Percentiles rank a stretch among this genome's conserved stretches.
Conservation (phyloP, 1,139 yeast genomes). For the Scheffersomyces cryptocercus region DNA sequence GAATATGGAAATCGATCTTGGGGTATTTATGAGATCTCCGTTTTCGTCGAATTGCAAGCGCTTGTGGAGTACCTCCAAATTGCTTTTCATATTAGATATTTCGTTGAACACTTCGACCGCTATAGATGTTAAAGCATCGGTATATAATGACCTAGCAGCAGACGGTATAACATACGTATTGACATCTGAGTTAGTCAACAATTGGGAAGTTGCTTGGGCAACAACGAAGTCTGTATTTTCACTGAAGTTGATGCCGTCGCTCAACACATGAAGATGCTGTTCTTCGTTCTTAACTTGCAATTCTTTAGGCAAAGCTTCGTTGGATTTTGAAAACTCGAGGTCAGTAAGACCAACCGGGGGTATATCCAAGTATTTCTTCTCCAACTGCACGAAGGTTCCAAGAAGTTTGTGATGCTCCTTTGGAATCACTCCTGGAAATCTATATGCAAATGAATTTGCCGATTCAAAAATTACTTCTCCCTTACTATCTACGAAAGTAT, state of each 20-base stretch:
- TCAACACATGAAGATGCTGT: neutral
- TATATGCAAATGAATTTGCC: constrained; percentile 43
- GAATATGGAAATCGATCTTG: constrained; percentile 52
- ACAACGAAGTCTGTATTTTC: constrained; percentile 28
- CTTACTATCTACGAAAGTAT: constrained; percentile 53
- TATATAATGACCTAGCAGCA: constrained; percentile 34
- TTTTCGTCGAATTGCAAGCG: constrained; percentile 51
- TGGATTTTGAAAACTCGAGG: constrained; percentile 28
- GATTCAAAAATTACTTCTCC: constrained; percentile 58
- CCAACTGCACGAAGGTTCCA: constrained; percentile 29
- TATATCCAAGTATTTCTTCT: constrained; percentile 31
- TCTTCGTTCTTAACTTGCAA: constrained; percentile 8
- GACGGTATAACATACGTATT: constrained; percentile 40
- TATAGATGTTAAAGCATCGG: constrained; percentile 27
- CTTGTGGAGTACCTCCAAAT: constrained; percentile 57
- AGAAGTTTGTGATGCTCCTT: constrained; percentile 18
- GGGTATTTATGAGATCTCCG: constrained; percentile 34
- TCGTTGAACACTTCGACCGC: constrained; percentile 25
- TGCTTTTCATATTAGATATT: constrained; percentile 19
- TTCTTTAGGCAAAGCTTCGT: constrained; percentile 23
- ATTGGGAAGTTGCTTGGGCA: constrained; percentile 40
- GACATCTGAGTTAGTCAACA: constrained; percentile 37
- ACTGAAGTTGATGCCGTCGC: neutral
- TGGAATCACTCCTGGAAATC: constrained; percentile 60
- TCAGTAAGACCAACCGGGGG: constrained; percentile 47